Percentiles rank a stretch among this genome's conserved stretches.
These are phyloP conservation scores for Cyberlindnera mississippiensis DNA, from an alignment of 805 yeast species.

Conservation along the genomic window DNA sequence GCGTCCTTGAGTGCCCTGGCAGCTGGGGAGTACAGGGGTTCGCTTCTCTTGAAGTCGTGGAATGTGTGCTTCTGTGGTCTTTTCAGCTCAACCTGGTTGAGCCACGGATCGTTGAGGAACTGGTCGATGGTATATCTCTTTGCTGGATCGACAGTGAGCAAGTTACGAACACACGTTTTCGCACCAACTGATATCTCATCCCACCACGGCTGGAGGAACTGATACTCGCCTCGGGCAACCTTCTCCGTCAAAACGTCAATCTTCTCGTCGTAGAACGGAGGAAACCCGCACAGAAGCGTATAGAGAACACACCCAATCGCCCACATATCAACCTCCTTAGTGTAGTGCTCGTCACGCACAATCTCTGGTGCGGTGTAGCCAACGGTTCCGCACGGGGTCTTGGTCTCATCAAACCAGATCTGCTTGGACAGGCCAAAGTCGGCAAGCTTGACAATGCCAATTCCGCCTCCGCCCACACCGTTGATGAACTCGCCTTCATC, in stretches of 20 bases:
- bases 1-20: slow-evolving; percentile 82
- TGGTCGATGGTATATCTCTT: slow-evolving; percentile 66
- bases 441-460: slow-evolving; percentile 86
- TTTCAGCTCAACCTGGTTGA: slow-evolving; percentile 27
- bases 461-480: slow-evolving; percentile 88
- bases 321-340: slow-evolving; percentile 98
- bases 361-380: slow-evolving; percentile 99
- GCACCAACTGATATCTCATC: slow-evolving; percentile 74
- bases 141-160: slow-evolving; percentile 66
- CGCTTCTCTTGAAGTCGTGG: slow-evolving; percentile 24
- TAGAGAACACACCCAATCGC: slow-evolving; percentile 95
- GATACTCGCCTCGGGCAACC: slow-evolving; percentile 66
- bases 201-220: slow-evolving; percentile 85
- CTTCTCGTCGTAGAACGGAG: slow-evolving; percentile 66
- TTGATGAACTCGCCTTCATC: slow-evolving; percentile 87
- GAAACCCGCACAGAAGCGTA: slow-evolving; percentile 91
- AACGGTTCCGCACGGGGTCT: slow-evolving; percentile 98
- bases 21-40: slow-evolving; percentile 55
- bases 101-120: slow-evolving; percentile 71
- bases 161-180: slow-evolving; percentile 59
- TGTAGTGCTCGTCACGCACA: slow-evolving; percentile 87
- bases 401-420: slow-evolving; percentile 72
- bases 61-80: slow-evolving; percentile 20
- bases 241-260: slow-evolving; percentile 66
- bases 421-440: slow-evolving; percentile 95